Evolutionary conservation across 176 grass and related monocot species (phyloP).

Genomic region (Musa beccarii): DNA sequence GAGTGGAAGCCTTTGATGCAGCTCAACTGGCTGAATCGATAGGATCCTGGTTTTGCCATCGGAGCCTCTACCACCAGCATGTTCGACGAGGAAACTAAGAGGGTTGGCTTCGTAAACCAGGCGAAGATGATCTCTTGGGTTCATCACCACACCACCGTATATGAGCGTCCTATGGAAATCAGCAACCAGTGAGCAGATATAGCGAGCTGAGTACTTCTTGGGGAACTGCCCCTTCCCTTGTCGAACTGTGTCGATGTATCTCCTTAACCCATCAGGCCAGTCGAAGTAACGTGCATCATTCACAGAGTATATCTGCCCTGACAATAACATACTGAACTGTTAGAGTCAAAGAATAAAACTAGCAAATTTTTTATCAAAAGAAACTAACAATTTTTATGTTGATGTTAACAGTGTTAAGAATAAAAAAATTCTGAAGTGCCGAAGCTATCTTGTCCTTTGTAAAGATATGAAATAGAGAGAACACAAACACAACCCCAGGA

Average conservation of each 20-base stretch:
- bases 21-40: conserved; percentile 72
- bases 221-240: conserved; percentile 82
- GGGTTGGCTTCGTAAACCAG: conserved; percentile 86
- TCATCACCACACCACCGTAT: conserved; percentile 88
- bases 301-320: conserved; percentile 96
- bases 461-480: too few species aligned
- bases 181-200: conserved; percentile 81
- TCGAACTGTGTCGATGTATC: conserved; percentile 82
- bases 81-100: conserved; percentile 78
- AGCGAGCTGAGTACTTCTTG: conserved; percentile 91
- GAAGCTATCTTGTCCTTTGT: too few species aligned
- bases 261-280: conserved; percentile 79
- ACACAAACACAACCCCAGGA: too few species aligned
- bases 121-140: conserved; percentile 89
- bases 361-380: neutral
- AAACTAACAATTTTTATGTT: neutral
- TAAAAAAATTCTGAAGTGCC: too few species aligned
- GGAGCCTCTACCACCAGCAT: conserved; percentile 74
- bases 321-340: conserved; percentile 13
- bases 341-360: neutral
- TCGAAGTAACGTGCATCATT: conserved; percentile 91
- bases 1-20: conserved; percentile 82
- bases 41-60: conserved; percentile 76
- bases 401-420: too few species aligned
- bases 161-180: conserved; percentile 80